Conservation (phyloP, 805 yeast species). For the Cyberlindnera meyerae region DNA sequence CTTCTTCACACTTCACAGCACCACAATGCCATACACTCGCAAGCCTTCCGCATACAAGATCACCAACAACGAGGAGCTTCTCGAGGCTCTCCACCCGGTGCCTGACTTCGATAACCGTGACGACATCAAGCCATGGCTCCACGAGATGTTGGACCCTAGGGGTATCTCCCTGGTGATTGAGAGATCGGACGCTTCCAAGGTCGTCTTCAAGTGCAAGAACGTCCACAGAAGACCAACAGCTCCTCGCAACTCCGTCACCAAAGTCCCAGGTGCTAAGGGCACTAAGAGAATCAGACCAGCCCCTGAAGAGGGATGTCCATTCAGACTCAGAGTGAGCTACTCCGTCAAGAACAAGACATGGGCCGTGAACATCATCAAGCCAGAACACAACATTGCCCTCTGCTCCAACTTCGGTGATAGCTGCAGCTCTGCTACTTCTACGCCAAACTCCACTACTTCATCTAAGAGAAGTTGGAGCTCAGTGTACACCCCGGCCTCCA, state of each 20-base stretch:
- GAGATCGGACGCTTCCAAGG: slow-evolving; percentile 29
- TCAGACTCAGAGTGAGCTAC: slow-evolving; percentile 27
- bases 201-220: slow-evolving; percentile 30
- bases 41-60: slow-evolving; percentile 8
- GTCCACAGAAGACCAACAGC: slow-evolving; percentile 22
- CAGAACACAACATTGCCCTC: slow-evolving; percentile 21
- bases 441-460: slow-evolving; percentile 10
- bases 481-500: slow-evolving; percentile 22
- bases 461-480: slow-evolving; percentile 21
- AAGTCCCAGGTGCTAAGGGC: slow-evolving; percentile 9
- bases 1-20: too few relatives aligned
- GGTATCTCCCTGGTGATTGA: slow-evolving; percentile 28
- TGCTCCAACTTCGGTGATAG: slow-evolving; percentile 24
- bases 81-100: slow-evolving; percentile 24
- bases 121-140: slow-evolving; percentile 27
- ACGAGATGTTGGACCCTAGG: slow-evolving; percentile 16
- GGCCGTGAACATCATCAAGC: slow-evolving; percentile 23
- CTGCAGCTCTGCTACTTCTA: slow-evolving; percentile 8
- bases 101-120: slow-evolving; percentile 23
- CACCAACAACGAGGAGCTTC: slow-evolving; percentile 21
- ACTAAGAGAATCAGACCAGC: slow-evolving; percentile 20
- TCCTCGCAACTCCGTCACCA: slow-evolving; percentile 13
- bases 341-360: slow-evolving; percentile 24
- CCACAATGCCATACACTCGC: too few relatives aligned
- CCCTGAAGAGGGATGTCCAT: slow-evolving; percentile 26